Percentiles rank a stretch among this genome's conserved stretches.
phyloP scores from a whole-genome alignment of 257 asterid species.

The Capsicum baccatum region DNA sequence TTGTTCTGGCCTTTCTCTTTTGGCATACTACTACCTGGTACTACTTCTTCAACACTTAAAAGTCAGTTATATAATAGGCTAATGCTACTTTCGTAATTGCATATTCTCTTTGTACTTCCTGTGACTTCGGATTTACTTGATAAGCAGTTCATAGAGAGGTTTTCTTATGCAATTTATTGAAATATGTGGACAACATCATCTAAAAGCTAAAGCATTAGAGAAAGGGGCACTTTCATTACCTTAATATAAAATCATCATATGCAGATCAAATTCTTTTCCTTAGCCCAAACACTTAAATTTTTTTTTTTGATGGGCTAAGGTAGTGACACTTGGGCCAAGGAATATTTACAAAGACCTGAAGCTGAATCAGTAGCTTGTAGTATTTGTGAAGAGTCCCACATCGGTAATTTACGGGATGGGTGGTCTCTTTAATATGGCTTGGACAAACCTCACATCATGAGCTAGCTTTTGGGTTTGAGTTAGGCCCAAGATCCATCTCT shows the following conservation, averaged over 20 bases:
- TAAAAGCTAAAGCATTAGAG: conserved; percentile 14
- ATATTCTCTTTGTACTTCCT: conserved; percentile 15
- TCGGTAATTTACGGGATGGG: not conserved
- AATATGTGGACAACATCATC: not conserved
- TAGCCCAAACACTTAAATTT: not conserved
- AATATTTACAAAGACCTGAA: conserved; percentile 11
- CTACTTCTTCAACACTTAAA: conserved; percentile 37
- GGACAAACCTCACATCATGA: conserved; percentile 4
- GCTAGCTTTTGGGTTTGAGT: not conserved
- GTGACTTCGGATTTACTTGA: conserved; percentile 6
- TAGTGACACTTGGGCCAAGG: not conserved
- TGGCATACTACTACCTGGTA: conserved; percentile 91
- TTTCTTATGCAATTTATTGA: conserved; percentile 5
- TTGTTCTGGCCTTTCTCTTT: conserved; percentile 75
- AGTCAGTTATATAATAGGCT: conserved; percentile 34
- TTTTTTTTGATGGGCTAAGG: not conserved
- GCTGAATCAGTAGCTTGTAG: not conserved
- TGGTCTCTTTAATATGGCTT: not conserved
- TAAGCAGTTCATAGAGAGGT: not conserved
- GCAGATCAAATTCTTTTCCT: conserved; percentile 13
- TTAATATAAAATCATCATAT: not conserved
- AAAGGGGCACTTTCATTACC: conserved; percentile 3
- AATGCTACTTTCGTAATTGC: not conserved
- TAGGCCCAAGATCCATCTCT: not conserved
- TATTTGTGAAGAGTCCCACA: not conserved